Percentiles rank a stretch among this genome's conserved stretches.
These are phyloP conservation scores for Penicillium oxalicum DNA, from an alignment of 2,329 filamentous ascomycete species.

Conservation along the genomic window DNA sequence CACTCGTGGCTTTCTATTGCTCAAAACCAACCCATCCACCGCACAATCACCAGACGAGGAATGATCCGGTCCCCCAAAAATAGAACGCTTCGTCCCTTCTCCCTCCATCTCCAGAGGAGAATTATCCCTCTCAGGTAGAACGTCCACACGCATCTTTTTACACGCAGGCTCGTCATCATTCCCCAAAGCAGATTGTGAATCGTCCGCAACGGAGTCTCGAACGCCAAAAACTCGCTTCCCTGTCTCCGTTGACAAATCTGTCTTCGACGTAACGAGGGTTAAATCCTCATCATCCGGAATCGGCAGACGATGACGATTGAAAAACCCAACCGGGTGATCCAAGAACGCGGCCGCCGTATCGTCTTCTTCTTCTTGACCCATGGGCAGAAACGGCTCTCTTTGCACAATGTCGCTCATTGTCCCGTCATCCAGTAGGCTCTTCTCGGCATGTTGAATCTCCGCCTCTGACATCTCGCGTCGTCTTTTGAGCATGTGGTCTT, in stretches of 20 bases:
- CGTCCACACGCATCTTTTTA: not conserved
- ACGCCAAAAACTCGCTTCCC: not conserved
- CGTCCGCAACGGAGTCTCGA: not conserved
- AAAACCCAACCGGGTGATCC: slow-evolving; percentile 28
- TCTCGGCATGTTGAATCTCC: slow-evolving; percentile 51
- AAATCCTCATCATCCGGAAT: slow-evolving; percentile 26
- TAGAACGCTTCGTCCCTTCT: not conserved
- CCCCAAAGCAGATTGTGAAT: not conserved
- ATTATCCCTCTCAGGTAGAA: not conserved
- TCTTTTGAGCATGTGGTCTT: slow-evolving; percentile 74
- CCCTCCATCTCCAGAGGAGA: not conserved
- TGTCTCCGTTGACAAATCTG: not conserved
- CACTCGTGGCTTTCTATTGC: too few species aligned
- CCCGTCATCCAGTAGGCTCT: slow-evolving; percentile 53
- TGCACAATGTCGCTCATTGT: slow-evolving; percentile 56
- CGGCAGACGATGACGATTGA: slow-evolving; percentile 34
- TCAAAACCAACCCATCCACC: too few species aligned
- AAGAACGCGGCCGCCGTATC: slow-evolving; percentile 24
- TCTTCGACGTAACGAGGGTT: too few species aligned
- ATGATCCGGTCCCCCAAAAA: not conserved
- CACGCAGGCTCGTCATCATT: not conserved
- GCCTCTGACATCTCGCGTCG: slow-evolving; percentile 66
- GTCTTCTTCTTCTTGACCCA: slow-evolving; percentile 31
- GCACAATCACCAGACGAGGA: not conserved
- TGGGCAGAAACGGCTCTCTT: slow-evolving; percentile 46